Percentiles rank a stretch among this genome's conserved stretches.
Conservation (phyloP, 2,329 filamentous ascomycete species). For the Fusarium xylarioides region DNA sequence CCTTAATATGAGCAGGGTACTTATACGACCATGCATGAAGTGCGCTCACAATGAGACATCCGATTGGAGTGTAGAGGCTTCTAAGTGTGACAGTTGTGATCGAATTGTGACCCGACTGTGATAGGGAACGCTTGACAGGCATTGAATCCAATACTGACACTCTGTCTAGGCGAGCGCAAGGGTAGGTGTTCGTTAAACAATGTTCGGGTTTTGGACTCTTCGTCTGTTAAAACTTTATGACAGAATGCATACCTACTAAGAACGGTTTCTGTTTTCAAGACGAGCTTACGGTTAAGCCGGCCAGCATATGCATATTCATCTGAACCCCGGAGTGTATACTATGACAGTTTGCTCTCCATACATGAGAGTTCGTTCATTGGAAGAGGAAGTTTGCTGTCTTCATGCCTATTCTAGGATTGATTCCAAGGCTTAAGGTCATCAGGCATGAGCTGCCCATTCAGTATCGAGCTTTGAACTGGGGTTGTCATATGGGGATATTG, state of each 20-base stretch:
- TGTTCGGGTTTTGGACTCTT: not conserved
- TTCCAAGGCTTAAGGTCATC: not conserved
- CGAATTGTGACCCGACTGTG: constrained; percentile 14
- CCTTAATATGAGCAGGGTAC: not conserved
- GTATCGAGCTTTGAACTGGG: not conserved
- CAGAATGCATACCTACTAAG: not conserved
- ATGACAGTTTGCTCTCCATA: not conserved
- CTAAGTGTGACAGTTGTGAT: constrained; percentile 9
- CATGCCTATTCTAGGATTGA: not conserved
- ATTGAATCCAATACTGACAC: not conserved
- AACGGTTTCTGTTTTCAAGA: not conserved
- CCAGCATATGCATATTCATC: not conserved
- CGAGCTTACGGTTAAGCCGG: not conserved
- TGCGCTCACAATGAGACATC: not conserved
- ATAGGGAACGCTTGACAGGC: constrained; percentile 13
- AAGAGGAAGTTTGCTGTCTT: not conserved
- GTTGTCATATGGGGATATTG: constrained; percentile 3
- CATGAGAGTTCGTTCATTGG: not conserved
- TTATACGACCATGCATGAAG: not conserved
- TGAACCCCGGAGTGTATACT: not conserved
- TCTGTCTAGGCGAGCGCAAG: not conserved
- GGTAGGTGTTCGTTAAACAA: not conserved
- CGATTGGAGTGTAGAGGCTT: not conserved
- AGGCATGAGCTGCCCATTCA: not conserved
- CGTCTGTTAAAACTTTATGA: constrained; percentile 7